phyloP scores from a whole-genome alignment of 192 early-diverging fungal genomes.

The Backusella mclennaniae region DNA sequence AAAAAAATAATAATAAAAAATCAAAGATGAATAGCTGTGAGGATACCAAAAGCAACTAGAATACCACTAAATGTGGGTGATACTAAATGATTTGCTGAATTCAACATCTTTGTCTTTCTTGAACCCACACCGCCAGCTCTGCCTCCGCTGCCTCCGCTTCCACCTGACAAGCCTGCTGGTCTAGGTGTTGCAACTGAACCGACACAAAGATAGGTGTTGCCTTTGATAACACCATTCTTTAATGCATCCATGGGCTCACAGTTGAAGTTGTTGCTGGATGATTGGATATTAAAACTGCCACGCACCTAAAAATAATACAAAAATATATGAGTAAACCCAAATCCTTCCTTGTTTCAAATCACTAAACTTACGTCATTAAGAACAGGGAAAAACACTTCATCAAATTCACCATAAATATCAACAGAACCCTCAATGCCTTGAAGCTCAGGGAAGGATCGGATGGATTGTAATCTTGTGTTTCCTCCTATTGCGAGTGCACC shows the following conservation, averaged over 20 bases:
- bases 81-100: neutral
- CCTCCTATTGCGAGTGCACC: conserved; percentile 62
- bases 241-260: conserved; percentile 34
- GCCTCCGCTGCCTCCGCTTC: neutral
- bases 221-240: conserved; percentile 31
- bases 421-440: conserved; percentile 56
- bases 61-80: neutral
- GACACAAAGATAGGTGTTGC: conserved; percentile 27
- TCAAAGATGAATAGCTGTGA: neutral
- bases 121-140: neutral
- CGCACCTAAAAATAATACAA: conserved; percentile 28
- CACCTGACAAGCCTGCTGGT: conserved; percentile 9
- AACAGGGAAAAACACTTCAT: conserved; percentile 52
- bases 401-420: conserved; percentile 56
- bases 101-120: neutral
- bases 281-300: conserved; percentile 59
- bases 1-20: neutral
- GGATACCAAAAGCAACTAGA: neutral
- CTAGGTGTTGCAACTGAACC: conserved; percentile 18
- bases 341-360: neutral
- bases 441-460: conserved; percentile 57
- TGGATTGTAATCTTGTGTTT: conserved; percentile 57
- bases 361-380: conserved; percentile 27
- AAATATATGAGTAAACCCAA: neutral
- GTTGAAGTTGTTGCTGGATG: conserved; percentile 52